phyloP scores from a whole-genome alignment of 1,139 yeast species.

The Sugiyamaella sp. region DNA sequence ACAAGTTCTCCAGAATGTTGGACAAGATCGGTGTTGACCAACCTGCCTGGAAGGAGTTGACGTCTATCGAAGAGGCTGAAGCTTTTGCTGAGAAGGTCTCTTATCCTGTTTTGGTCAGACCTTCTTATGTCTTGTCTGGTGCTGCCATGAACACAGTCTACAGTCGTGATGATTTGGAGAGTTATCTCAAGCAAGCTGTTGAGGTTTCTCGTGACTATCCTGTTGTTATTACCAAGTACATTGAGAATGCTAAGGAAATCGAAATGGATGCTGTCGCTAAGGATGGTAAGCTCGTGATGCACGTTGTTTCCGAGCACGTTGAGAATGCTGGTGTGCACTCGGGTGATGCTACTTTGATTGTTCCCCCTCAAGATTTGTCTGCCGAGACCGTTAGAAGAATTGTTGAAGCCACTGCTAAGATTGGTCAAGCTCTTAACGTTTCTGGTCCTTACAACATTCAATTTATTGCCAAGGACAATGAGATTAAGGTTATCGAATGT shows the following conservation, averaged over 20 bases:
- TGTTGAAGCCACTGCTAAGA: slow-evolving; percentile 94
- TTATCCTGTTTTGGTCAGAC: slow-evolving; percentile 96
- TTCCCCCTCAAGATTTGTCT: slow-evolving; percentile 95
- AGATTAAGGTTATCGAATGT: slow-evolving; percentile 97
- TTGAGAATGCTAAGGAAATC: slow-evolving; percentile 96
- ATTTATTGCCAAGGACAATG: slow-evolving; percentile 89
- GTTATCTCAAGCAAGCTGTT: slow-evolving; percentile 89
- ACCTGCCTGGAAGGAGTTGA: slow-evolving; percentile 99
- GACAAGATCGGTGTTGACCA: slow-evolving; percentile 97
- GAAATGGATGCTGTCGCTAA: slow-evolving; percentile 99
- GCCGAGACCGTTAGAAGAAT: slow-evolving; percentile 90
- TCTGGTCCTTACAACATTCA: slow-evolving; percentile 99
- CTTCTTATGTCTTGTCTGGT: slow-evolving; percentile 96
- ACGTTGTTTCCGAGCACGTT: slow-evolving; percentile 97
- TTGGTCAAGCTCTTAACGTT: slow-evolving; percentile 92
- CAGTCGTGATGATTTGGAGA: slow-evolving; percentile 84
- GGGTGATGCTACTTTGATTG: slow-evolving; percentile 97
- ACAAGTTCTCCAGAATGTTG: slow-evolving; percentile 96
- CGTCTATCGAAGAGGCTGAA: slow-evolving; percentile 92
- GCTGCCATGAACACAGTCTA: slow-evolving; percentile 99
- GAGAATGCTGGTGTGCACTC: slow-evolving; percentile 99
- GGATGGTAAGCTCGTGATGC: slow-evolving; percentile 94
- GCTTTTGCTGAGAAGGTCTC: slow-evolving; percentile 87
- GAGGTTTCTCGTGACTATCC: slow-evolving; percentile 98
- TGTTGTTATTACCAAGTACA: slow-evolving; percentile 94